Evolutionary conservation across 192 early-diverging fungal genomes (phyloP).

Genomic region (Podila verticillata): DNA sequence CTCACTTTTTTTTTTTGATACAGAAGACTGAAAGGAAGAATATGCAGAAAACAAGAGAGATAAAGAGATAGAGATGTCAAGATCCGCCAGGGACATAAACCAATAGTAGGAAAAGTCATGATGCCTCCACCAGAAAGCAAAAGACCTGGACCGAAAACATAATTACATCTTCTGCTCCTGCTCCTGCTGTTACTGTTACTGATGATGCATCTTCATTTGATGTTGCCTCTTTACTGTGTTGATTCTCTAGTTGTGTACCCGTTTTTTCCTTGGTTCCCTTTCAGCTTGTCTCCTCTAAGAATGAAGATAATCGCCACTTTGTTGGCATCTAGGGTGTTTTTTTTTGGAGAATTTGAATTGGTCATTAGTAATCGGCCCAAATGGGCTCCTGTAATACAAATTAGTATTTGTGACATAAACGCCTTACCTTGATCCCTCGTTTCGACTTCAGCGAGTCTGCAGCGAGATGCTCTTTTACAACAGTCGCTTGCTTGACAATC

Average conservation of each 20-base stretch:
- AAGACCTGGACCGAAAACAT: background rate
- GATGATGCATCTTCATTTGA: background rate
- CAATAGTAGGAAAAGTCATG: background rate
- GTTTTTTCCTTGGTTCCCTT: background rate
- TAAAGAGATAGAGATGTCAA: background rate
- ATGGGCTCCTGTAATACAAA: no score
- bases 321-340: conserved; percentile 9
- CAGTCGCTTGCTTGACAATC: conserved; percentile 68
- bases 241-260: background rate
- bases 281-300: conserved; percentile 50
- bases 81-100: background rate
- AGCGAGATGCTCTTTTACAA: conserved; percentile 60
- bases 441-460: conserved; percentile 51
- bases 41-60: background rate
- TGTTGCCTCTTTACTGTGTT: background rate
- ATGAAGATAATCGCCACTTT: conserved; percentile 40
- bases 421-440: conserved; percentile 28
- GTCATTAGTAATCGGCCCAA: no score
- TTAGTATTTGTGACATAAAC: no score
- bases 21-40: background rate
- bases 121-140: background rate
- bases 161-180: background rate
- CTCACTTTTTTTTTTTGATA: no score
- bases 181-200: background rate
- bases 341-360: background rate